A percentile compares a stretch with the other conserved stretches of the same genome.
Evolutionary conservation across 108 stramenopile species (phyloP).

Genomic region (Cyclotella atomus): DNA sequence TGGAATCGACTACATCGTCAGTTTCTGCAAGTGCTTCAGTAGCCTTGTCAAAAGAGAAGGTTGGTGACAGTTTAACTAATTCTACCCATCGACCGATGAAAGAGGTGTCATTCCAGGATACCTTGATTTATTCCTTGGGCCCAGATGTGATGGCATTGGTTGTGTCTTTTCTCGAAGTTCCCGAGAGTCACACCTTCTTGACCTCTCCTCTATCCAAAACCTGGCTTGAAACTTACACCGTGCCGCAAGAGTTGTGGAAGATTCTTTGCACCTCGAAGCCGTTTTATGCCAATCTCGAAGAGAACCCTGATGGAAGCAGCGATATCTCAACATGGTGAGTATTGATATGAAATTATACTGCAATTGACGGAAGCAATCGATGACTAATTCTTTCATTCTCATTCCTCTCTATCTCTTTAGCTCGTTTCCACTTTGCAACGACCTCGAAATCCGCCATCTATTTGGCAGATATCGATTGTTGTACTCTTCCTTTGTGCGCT

Average conservation of each 20-base stretch:
- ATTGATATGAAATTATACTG: too few species aligned
- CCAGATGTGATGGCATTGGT: slow-evolving; percentile 80
- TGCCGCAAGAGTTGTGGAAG: slow-evolving; percentile 79
- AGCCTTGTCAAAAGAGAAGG: background rate
- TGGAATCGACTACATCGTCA: slow-evolving; percentile 3
- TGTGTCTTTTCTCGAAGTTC: slow-evolving; percentile 72
- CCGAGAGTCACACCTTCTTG: slow-evolving; percentile 65
- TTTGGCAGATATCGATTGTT: slow-evolving; percentile 72
- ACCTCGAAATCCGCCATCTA: slow-evolving; percentile 44
- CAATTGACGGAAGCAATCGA: too few species aligned
- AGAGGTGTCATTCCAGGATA: slow-evolving; percentile 13
- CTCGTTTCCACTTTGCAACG: slow-evolving; percentile 43
- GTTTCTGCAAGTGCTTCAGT: slow-evolving; percentile 2
- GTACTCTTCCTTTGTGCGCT: slow-evolving; percentile 79
- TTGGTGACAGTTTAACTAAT: background rate
- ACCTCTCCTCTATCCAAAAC: slow-evolving; percentile 78
- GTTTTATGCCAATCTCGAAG: slow-evolving; percentile 77
- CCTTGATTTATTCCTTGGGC: slow-evolving; percentile 58
- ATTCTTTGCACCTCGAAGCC: slow-evolving; percentile 77
- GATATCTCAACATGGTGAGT: slow-evolving; percentile 15
- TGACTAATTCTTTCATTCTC: too few species aligned
- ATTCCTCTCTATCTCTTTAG: too few species aligned
- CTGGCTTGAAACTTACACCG: slow-evolving; percentile 69
- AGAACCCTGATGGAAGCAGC: slow-evolving; percentile 23
- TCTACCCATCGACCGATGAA: slow-evolving; percentile 2